Conservation (phyloP, 1,284 basidiomycete genomes). For the Trametes polyzona region DNA sequence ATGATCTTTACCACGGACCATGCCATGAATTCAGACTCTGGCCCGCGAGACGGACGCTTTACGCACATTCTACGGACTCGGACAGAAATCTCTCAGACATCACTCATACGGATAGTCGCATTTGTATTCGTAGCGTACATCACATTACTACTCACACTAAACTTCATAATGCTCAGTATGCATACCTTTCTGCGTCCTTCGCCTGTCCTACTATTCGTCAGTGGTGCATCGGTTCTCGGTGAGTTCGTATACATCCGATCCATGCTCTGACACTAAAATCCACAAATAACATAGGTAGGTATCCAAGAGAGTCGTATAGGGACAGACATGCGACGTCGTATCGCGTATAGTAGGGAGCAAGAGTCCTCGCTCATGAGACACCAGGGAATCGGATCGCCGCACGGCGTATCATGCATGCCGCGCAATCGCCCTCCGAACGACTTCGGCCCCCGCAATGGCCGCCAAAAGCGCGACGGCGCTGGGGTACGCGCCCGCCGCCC, state of each 20-base stretch:
- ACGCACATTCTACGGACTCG: background rate
- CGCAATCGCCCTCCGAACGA: constrained; percentile 6
- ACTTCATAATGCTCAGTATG: background rate
- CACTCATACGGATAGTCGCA: background rate
- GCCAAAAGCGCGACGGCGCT: constrained; percentile 16
- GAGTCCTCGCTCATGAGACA: background rate
- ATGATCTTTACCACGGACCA: background rate
- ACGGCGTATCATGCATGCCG: constrained; percentile 1
- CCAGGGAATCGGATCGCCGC: background rate
- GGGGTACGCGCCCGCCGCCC: constrained; percentile 19
- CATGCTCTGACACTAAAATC: background rate
- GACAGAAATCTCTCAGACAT: constrained; percentile 6
- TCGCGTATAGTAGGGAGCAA: background rate
- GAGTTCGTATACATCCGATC: background rate
- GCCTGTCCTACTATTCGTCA: background rate
- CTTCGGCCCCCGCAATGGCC: constrained; percentile 3
- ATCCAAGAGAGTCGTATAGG: background rate
- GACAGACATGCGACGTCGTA: background rate
- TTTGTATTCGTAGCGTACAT: constrained; percentile 4
- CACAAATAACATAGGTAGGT: background rate
- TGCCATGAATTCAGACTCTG: background rate
- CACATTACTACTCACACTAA: constrained; percentile 2
- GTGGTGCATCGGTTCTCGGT: background rate
- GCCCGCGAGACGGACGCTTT: constrained; percentile 2
- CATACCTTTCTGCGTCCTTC: background rate